phyloP scores from a whole-genome alignment of 805 yeast species.

The Brettanomyces custersianus region DNA sequence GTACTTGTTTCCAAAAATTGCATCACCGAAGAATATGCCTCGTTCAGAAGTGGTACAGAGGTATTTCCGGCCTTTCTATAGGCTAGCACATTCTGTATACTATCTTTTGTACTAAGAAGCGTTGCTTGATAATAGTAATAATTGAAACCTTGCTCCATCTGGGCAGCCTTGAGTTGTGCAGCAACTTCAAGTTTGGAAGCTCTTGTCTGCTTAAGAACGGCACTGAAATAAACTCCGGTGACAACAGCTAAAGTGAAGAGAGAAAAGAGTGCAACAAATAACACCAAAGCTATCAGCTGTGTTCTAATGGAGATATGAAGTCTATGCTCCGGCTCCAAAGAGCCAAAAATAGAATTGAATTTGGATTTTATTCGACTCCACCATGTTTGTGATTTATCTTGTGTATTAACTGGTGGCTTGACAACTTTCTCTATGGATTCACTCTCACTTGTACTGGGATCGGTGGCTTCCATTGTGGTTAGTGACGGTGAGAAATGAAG shows the following conservation, averaged over 20 bases:
- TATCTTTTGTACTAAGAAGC: conserved; percentile 53
- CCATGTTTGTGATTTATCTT: neutral
- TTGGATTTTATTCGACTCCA: too few relatives aligned
- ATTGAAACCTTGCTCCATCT: conserved; percentile 59
- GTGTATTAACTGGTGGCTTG: neutral
- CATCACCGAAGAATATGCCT: conserved; percentile 39
- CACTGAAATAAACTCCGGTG: conserved; percentile 65
- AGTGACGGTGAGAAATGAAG: too few relatives aligned
- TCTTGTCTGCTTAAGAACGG: conserved; percentile 50
- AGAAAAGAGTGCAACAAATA: conserved; percentile 61
- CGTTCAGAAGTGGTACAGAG: conserved; percentile 38
- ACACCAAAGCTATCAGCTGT: conserved; percentile 64
- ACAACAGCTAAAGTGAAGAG: conserved; percentile 66
- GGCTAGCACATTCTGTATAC: conserved; percentile 51
- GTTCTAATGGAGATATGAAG: conserved; percentile 60
- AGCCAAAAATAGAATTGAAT: neutral
- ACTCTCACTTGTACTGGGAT: too few relatives aligned
- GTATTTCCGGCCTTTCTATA: conserved; percentile 67
- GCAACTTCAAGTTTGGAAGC: conserved; percentile 68
- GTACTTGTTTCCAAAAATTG: conserved; percentile 59
- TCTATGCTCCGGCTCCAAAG: conserved; percentile 8
- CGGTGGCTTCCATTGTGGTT: too few relatives aligned
- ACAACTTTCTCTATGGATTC: too few relatives aligned
- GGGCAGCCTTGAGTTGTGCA: conserved; percentile 74
- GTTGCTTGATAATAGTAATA: conserved; percentile 59